Base-by-base conservation (phyloP, 1,139 yeast genomes). In the Diutina ranongensis region DNA sequence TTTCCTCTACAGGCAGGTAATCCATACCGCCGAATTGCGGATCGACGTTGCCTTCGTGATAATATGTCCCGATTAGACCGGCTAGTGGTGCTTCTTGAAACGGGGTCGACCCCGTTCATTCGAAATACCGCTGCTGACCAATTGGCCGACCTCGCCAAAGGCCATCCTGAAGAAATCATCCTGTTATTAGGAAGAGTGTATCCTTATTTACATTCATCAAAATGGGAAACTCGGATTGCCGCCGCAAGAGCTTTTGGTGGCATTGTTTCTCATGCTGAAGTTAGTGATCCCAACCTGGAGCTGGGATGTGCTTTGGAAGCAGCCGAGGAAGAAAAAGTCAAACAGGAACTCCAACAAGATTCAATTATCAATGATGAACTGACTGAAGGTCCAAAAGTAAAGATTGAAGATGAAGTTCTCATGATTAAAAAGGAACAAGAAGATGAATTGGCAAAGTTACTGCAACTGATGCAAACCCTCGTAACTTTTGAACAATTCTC, bases 61-160 rank as follows among this genome's bases (percentile, higher is more conserved):
- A 31, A n/a, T 21, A 71, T 71, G 76, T 71, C 75, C 28, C 63
- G 76, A 51, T 66, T 83, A 57, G 94, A 83, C 58, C 68, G 94
- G 51, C 77, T 83, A 59, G 92, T 83, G 51, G 76, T 81, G 21
- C 68, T 92, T 50, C 68, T 94, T 53, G 98, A 94, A 64, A 86
- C 97, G 2, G 98, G 98, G 13, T 87, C 97, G 15, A 88, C 97
- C 5, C 86, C 87, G 35, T 85, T 87, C 60, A 94, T 94, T 45
- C 76, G 98, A 53, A 87, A 86, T 57, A 87, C 97, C 12, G 99
- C 98, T 0, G 98, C 98, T 2, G 97, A 92, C 58, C 99, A 94
- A 63, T 71, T 94, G 54, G 88, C 96, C 2, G 97, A 89, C 55
- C 73, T 94, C 45, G 97, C 96, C 28, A 84, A 83, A 60, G 83